Conservation (phyloP, 2,329 filamentous ascomycete species). For the Talaromyces sp. region DNA sequence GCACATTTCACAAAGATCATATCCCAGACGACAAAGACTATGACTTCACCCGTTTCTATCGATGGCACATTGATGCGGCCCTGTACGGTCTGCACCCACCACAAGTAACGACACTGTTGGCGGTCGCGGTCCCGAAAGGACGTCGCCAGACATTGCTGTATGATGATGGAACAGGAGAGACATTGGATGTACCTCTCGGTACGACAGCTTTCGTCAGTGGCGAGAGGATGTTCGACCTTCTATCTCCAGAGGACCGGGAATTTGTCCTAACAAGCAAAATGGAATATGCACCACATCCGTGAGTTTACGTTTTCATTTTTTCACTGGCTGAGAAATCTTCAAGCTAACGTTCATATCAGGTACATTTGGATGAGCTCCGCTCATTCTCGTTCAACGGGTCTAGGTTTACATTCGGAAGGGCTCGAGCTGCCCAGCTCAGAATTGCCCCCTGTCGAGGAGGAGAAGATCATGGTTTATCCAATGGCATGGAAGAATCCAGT, state of each 20-base stretch:
- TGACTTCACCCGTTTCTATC: constrained; percentile 65
- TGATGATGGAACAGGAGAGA: constrained; percentile 70
- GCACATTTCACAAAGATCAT: constrained; percentile 69
- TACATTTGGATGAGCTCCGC: constrained; percentile 77
- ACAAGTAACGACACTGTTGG: constrained; percentile 71
- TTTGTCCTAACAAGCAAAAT: constrained; percentile 69
- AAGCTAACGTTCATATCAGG: constrained; percentile 9
- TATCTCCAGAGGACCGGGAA: constrained; percentile 67
- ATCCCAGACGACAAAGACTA: constrained; percentile 66
- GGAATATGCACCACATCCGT: constrained; percentile 78
- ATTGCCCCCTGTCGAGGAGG: constrained; percentile 66
- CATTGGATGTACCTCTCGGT: constrained; percentile 69
- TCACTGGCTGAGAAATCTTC: neutral
- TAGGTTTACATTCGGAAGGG: constrained; percentile 70
- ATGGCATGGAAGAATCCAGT: constrained; percentile 78
- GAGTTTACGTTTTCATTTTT: constrained; percentile 5
- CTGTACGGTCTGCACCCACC: constrained; percentile 76
- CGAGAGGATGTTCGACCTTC: constrained; percentile 69
- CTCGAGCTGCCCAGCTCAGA: constrained; percentile 62
- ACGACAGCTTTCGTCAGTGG: constrained; percentile 76
- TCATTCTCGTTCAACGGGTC: constrained; percentile 66
- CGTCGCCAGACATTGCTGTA: constrained; percentile 70
- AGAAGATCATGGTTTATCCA: constrained; percentile 71
- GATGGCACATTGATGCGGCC: constrained; percentile 81
- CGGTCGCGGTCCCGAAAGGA: constrained; percentile 71